Conservation (phyloP, 2,329 filamentous ascomycete species). For the Exophiala dermatitidis region DNA sequence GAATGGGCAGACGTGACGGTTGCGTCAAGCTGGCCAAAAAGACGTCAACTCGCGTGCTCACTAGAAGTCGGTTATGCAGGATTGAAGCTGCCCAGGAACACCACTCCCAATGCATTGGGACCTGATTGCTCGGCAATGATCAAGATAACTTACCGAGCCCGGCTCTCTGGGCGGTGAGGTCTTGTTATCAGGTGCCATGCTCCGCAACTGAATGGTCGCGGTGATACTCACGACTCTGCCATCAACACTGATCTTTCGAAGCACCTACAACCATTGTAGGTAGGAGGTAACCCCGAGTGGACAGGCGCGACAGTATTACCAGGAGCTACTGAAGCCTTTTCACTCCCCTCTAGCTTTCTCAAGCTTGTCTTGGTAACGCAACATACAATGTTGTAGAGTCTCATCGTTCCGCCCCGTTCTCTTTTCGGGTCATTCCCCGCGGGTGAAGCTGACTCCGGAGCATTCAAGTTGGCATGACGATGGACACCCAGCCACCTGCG, state of each 20-base stretch:
- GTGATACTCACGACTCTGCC: not conserved
- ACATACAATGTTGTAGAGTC: slow-evolving; percentile 4
- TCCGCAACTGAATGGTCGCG: not conserved
- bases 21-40: not conserved
- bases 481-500: too few species aligned
- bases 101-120: not conserved
- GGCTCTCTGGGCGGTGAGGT: not conserved
- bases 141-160: too few species aligned
- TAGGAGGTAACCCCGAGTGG: not conserved
- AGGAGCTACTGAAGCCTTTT: slow-evolving; percentile 3
- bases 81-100: not conserved
- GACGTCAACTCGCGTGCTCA: not conserved
- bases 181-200: not conserved
- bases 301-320: slow-evolving; percentile 4
- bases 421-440: too few species aligned
- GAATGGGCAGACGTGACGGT: not conserved
- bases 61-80: too few species aligned
- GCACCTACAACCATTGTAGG: not conserved
- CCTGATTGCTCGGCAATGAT: too few species aligned
- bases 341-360: not conserved
- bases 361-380: slow-evolving; percentile 1
- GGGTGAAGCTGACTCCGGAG: too few species aligned
- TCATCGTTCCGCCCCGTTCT: not conserved
- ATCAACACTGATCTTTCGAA: not conserved
- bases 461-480: too few species aligned